These are phyloP conservation scores for Allantophomopsis lycopodina DNA, from an alignment of 2,329 filamentous ascomycete species.

Conservation along the genomic window DNA sequence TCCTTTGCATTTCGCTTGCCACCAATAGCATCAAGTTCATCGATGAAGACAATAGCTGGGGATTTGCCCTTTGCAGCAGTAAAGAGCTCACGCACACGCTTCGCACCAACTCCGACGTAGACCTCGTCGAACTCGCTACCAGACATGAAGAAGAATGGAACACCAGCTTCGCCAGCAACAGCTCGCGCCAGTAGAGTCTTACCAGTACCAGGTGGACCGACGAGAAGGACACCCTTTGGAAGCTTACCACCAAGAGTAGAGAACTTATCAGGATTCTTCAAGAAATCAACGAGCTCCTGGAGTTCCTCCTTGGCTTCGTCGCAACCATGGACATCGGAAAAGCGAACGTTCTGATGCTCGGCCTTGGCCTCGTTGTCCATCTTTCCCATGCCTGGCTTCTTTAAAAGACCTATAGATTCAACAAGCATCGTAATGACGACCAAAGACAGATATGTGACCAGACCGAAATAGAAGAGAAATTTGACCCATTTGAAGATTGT, in stretches of 20 bases:
- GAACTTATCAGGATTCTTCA: conserved; percentile 88
- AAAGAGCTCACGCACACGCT: conserved; percentile 93
- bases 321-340: conserved; percentile 89
- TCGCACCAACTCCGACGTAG: conserved; percentile 92
- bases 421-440: conserved; percentile 70
- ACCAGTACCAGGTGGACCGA: conserved; percentile 91
- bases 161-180: conserved; percentile 90
- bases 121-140: conserved; percentile 97
- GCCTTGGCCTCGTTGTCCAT: conserved; percentile 74
- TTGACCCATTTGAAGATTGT: conserved; percentile 85
- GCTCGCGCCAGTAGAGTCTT: conserved; percentile 93
- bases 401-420: conserved; percentile 66
- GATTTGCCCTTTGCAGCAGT: conserved; percentile 70
- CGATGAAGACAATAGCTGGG: conserved; percentile 89
- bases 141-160: conserved; percentile 99
- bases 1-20: conserved; percentile 87
- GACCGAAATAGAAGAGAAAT: conserved; percentile 65
- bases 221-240: conserved; percentile 88
- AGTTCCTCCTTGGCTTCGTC: conserved; percentile 98
- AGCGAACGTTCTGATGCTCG: conserved; percentile 82
- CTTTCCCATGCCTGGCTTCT: conserved; percentile 55
- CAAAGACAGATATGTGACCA: conserved; percentile 68
- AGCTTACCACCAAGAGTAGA: conserved; percentile 90
- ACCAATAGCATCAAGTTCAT: conserved; percentile 88
- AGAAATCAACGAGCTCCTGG: conserved; percentile 90